Percentiles rank a stretch among this genome's conserved stretches.
Evolutionary conservation across 306 rosid genomes (phyloP).

Genomic region (Mimosa bimucronata): DNA sequence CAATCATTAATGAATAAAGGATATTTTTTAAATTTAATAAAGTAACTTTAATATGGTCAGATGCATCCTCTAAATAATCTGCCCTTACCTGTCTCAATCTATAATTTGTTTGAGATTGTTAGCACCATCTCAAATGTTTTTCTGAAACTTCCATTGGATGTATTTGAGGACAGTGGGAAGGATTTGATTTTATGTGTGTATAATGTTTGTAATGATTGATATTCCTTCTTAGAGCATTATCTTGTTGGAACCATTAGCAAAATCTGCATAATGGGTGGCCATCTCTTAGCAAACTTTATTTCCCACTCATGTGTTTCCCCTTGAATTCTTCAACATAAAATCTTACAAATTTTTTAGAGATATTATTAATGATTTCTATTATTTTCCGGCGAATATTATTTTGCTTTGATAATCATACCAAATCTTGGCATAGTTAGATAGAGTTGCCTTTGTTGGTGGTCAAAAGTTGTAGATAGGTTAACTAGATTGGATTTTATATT

Average conservation of each 20-base stretch:
- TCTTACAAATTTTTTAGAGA: neutral
- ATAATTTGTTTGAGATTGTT: constrained; percentile 18
- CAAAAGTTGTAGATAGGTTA: neutral
- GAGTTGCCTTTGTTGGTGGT: neutral
- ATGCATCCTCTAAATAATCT: constrained; percentile 4
- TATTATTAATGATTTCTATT: neutral
- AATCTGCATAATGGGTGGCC: constrained; percentile 15
- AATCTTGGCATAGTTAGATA: neutral
- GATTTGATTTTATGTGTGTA: neutral
- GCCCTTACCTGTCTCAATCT: constrained; percentile 26
- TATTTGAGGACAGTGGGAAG: constrained; percentile 7
- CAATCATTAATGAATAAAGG: neutral
- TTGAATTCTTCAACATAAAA: neutral
- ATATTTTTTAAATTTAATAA: neutral
- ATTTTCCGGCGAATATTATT: neutral
- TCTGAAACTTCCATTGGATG: constrained; percentile 28
- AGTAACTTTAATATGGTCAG: neutral
- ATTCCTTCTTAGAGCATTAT: constrained; percentile 24
- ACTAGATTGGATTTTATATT: no score
- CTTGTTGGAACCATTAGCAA: constrained; percentile 20
- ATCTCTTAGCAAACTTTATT: neutral
- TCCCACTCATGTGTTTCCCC: neutral
- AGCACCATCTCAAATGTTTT: constrained; percentile 21
- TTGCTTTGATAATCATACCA: neutral
- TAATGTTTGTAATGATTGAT: constrained; percentile 35